These are phyloP conservation scores for Globisporangium takayamanum DNA, from an alignment of 352 stramenopile genomes.

Conservation along the genomic window DNA sequence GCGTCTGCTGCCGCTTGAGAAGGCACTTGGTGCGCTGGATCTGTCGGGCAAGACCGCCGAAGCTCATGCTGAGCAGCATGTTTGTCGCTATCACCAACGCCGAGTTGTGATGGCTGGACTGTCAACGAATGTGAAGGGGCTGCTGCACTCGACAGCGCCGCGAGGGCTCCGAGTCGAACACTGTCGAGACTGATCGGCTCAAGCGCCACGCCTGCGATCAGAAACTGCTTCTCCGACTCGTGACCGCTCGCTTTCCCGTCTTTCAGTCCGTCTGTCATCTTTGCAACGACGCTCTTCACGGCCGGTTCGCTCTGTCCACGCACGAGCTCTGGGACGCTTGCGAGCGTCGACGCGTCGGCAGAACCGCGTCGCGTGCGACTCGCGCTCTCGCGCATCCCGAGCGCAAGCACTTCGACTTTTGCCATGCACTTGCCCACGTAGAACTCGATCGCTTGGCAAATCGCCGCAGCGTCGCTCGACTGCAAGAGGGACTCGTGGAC, in stretches of 20 bases:
- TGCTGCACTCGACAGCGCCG: not conserved
- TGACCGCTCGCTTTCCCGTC: not conserved
- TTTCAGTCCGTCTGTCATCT: not conserved
- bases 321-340: not conserved
- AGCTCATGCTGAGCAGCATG: too few species aligned
- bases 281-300: not conserved
- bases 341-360: not conserved
- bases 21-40: too few species aligned
- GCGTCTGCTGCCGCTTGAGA: too few species aligned
- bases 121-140: not conserved
- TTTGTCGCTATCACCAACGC: too few species aligned
- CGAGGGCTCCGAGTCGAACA: not conserved
- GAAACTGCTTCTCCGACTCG: not conserved
- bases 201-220: conserved; percentile 5
- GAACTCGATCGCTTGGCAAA: conserved; percentile 73
- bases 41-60: too few species aligned
- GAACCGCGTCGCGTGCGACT: conserved; percentile 7
- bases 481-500: conserved; percentile 50
- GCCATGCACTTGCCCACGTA: conserved; percentile 76
- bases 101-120: too few species aligned
- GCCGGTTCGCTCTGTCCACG: conserved; percentile 10
- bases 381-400: conserved; percentile 20
- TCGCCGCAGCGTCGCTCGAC: conserved; percentile 34
- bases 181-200: conserved; percentile 2
- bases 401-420: conserved; percentile 53